phyloP scores from a whole-genome alignment of 1,284 basidiomycete genomes.

The Trichosporon inkin region DNA sequence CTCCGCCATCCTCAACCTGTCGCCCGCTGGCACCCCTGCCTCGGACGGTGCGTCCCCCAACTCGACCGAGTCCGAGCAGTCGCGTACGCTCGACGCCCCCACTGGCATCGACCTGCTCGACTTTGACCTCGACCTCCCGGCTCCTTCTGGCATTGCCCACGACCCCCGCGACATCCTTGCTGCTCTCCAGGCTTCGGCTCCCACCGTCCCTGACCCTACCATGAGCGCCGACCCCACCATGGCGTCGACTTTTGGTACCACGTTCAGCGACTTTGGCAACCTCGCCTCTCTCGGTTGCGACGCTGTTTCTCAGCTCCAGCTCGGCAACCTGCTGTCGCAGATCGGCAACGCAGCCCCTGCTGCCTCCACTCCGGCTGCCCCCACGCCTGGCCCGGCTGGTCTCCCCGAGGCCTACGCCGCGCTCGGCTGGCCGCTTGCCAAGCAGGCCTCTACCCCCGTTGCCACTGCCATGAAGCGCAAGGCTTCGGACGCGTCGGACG shows the following conservation, averaged over 20 bases:
- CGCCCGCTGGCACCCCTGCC: slow-evolving; percentile 15
- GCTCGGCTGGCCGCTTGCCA: slow-evolving; percentile 25
- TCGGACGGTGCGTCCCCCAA: slow-evolving; percentile 18
- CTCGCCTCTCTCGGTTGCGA: slow-evolving; percentile 28
- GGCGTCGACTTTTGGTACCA: slow-evolving; percentile 28
- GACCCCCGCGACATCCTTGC: slow-evolving; percentile 30
- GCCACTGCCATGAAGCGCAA: slow-evolving; percentile 35
- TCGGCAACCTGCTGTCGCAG: slow-evolving; percentile 26
- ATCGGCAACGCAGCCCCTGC: slow-evolving; percentile 11
- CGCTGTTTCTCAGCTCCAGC: slow-evolving; percentile 28
- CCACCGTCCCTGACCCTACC: slow-evolving; percentile 19
- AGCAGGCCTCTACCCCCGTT: slow-evolving; percentile 9
- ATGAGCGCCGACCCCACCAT: slow-evolving; percentile 28
- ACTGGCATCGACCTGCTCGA: slow-evolving; percentile 16
- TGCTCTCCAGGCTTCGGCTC: slow-evolving; percentile 7
- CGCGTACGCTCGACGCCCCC: slow-evolving; percentile 31
- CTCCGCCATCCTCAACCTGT: slow-evolving; percentile 16
- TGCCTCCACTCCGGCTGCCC: slow-evolving; percentile 10
- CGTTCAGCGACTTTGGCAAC: slow-evolving; percentile 28
- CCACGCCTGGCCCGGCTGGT: background rate
- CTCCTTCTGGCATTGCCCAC: slow-evolving; percentile 29
- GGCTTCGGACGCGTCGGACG: slow-evolving; percentile 26
- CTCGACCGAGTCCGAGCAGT: slow-evolving; percentile 41
- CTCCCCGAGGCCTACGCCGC: slow-evolving; percentile 23
- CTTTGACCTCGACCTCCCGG: slow-evolving; percentile 31